Evolutionary conservation across 2,329 filamentous ascomycete species (phyloP).

Genomic region (Neopestalotiopsis sp.): DNA sequence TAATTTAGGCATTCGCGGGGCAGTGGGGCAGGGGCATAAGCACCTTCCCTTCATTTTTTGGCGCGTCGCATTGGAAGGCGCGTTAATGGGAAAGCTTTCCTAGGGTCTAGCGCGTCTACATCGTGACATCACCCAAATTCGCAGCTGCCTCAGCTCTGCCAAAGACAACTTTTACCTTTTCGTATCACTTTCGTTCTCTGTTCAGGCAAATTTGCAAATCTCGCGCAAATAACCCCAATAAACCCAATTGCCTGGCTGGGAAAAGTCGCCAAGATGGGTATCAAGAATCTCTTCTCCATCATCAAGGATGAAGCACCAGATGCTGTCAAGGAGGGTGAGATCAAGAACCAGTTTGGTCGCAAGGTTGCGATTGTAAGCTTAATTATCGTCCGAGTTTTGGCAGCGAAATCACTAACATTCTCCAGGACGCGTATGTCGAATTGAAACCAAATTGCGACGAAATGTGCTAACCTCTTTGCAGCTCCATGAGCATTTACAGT

Average conservation of each 20-base stretch:
- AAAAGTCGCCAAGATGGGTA: slow-evolving; percentile 56
- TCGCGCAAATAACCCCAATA: neutral
- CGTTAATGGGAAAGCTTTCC: slow-evolving; percentile 11
- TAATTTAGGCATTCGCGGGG: neutral
- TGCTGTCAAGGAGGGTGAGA: slow-evolving; percentile 94
- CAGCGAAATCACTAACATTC: slow-evolving; percentile 25
- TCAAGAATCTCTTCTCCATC: slow-evolving; percentile 78
- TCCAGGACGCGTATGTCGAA: slow-evolving; percentile 62
- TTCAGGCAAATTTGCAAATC: neutral
- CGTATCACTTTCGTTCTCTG: neutral
- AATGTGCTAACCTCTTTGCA: slow-evolving; percentile 37
- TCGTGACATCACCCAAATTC: slow-evolving; percentile 19
- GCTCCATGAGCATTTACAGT: slow-evolving; percentile 98
- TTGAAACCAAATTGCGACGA: no score
- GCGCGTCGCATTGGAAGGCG: slow-evolving; percentile 9
- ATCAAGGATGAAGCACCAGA: slow-evolving; percentile 94
- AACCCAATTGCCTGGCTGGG: neutral
- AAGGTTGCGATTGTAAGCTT: slow-evolving; percentile 92
- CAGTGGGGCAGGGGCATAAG: slow-evolving; percentile 1
- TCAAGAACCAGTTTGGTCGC: slow-evolving; percentile 98
- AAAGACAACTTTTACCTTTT: neutral
- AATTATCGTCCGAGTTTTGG: neutral
- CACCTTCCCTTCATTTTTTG: neutral
- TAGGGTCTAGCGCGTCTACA: slow-evolving; percentile 14
- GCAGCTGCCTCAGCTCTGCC: slow-evolving; percentile 1